Evolutionary conservation across 139 green algal genomes (phyloP), one percentile per base, ranked within the genome.

Genomic region (Nannochloris sp.): DNA sequence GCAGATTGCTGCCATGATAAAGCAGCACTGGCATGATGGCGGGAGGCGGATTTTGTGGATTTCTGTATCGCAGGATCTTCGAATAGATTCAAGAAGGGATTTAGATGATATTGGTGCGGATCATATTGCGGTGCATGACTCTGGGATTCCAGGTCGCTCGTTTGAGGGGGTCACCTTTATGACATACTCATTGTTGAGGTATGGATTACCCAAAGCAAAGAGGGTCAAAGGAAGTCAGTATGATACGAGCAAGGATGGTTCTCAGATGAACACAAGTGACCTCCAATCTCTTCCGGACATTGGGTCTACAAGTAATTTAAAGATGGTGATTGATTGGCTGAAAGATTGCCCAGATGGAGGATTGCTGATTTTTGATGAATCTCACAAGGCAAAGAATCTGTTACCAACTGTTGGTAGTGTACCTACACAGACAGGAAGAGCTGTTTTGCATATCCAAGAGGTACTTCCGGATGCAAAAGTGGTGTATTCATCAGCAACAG

Each of bases 361-460:
- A 14, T 48, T 87, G 10, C 72, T 88, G 23, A 62, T 86, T 20
- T 75, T 88, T 46, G 82, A 87, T 60, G 87, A 93, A 71, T 91
- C 79, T 71, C 89, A 95, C 81, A 91, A 91, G 76, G 89, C 89
- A 26, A 96, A 96, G 73, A 96, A 96, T 72, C 75, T 96, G 55
- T 51, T 96, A 53, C 67, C 55, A 14, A 20, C 23, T 10, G 58
- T 20, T 0, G 71, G 71, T 30, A 29, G 37, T 31, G 40, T 70
- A 49, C 67, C 79, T 10, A 87, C 83, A 5, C 77, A 87, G 61
- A 95, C 86, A 8, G 87, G 81, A 9, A 49, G 80, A 11, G 87
- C 85, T 23, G 87, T 96, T 56, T 65, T 84, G 50, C 51, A 71
- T 17, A 75, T 92, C 61, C 89, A 96, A 78, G 74, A 87, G 30